phyloP scores from a whole-genome alignment of 768 basidiomycete species.

The Lentinula lateritia region DNA sequence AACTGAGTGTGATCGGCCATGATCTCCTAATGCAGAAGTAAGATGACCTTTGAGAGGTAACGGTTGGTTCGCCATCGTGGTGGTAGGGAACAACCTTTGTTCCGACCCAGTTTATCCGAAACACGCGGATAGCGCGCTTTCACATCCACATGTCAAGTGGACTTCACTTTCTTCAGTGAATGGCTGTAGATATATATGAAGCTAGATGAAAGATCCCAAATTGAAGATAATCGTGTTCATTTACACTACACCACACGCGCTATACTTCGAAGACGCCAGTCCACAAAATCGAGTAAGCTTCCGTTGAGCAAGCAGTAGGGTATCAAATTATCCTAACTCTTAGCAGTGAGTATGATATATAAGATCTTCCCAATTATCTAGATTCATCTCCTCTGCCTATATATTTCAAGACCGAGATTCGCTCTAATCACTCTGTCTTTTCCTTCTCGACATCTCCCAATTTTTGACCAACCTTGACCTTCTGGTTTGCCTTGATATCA shows the following conservation, averaged over 20 bases:
- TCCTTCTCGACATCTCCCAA: constrained; percentile 52
- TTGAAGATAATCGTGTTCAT: too few species aligned
- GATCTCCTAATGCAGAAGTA: not conserved
- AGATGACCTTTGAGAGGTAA: not conserved
- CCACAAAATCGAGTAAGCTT: not conserved
- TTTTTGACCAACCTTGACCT: constrained; percentile 80
- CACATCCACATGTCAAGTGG: too few species aligned
- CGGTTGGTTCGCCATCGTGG: not conserved
- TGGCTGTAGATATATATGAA: too few species aligned
- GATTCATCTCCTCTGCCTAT: too few species aligned
- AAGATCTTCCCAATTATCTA: not conserved
- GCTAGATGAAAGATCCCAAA: too few species aligned
- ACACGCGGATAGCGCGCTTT: not conserved
- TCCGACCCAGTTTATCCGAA: not conserved
- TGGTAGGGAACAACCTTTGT: not conserved
- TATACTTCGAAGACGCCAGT: too few species aligned
- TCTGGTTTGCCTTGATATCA: constrained; percentile 67
- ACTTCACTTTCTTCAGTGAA: too few species aligned
- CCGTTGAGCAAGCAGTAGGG: not conserved
- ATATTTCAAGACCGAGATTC: too few species aligned
- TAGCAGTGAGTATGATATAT: not conserved
- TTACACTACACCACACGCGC: too few species aligned
- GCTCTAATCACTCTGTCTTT: constrained; percentile 1
- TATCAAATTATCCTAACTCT: not conserved
- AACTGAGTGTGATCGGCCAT: not conserved